These are phyloP conservation scores for Spencermartinsiella ligniputridi DNA, from an alignment of 1,139 yeast species.

Conservation along the genomic window DNA sequence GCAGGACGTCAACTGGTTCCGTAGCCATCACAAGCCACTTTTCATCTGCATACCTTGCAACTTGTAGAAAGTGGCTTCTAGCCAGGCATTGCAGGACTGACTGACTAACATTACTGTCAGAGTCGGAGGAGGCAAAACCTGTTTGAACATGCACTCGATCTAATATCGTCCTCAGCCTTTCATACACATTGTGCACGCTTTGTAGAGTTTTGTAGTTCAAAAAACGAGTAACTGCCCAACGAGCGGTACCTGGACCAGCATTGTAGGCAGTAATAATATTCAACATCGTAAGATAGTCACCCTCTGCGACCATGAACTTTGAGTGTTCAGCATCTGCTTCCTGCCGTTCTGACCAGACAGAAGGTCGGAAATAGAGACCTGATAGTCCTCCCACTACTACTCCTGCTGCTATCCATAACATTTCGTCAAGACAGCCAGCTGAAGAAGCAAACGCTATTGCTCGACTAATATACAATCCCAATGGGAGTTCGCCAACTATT, in stretches of 20 bases:
- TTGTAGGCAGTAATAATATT: slow-evolving; percentile 72
- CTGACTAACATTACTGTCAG: background rate
- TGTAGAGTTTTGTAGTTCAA: slow-evolving; percentile 3
- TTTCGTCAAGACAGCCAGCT: slow-evolving; percentile 63
- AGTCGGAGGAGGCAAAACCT: too few species aligned
- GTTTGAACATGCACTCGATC: background rate
- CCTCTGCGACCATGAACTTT: slow-evolving; percentile 75
- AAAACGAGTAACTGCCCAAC: slow-evolving; percentile 2
- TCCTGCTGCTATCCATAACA: slow-evolving; percentile 74
- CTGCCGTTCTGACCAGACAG: slow-evolving; percentile 65
- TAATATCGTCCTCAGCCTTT: background rate
- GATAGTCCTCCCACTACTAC: slow-evolving; percentile 70
- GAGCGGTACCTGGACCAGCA: slow-evolving; percentile 1
- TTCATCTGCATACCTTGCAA: slow-evolving; percentile 13
- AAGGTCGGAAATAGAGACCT: slow-evolving; percentile 72
- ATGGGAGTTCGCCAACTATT: slow-evolving; percentile 82
- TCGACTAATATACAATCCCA: slow-evolving; percentile 36
- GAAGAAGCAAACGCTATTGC: slow-evolving; percentile 17
- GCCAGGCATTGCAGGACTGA: slow-evolving; percentile 8
- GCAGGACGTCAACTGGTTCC: background rate
- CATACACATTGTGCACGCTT: background rate
- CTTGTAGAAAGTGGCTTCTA: slow-evolving; percentile 17
- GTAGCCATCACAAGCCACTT: background rate
- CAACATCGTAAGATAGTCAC: slow-evolving; percentile 79
- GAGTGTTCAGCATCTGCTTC: slow-evolving; percentile 48